These are phyloP conservation scores for Russula foetens DNA, from an alignment of 768 basidiomycete species.

Conservation along the genomic window DNA sequence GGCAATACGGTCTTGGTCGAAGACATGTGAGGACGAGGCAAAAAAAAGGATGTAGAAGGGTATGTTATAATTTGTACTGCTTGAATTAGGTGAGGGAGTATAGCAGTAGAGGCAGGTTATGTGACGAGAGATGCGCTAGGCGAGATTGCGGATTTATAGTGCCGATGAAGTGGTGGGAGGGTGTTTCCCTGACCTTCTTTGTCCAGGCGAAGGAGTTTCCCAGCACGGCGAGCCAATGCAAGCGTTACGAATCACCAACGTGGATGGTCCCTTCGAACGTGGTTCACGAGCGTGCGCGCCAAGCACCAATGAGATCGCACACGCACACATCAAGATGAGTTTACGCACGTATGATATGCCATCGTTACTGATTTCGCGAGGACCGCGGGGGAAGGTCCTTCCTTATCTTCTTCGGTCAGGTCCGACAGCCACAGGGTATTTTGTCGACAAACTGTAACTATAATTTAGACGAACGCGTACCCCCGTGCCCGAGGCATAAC, in stretches of 20 bases:
- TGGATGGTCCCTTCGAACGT: slow-evolving; percentile 14
- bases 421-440: neutral
- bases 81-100: neutral
- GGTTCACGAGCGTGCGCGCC: neutral
- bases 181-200: neutral
- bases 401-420: neutral
- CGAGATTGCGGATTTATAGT: neutral
- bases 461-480: too few relatives aligned
- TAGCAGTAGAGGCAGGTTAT: neutral
- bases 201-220: neutral
- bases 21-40: neutral
- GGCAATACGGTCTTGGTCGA: slow-evolving; percentile 19
- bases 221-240: neutral
- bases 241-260: slow-evolving; percentile 17
- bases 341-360: neutral
- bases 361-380: neutral
- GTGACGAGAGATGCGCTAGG: neutral
- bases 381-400: neutral
- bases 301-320: slow-evolving; percentile 13
- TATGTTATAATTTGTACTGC: neutral
- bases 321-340: neutral
- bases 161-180: neutral
- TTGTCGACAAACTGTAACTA: neutral
- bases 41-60: neutral
- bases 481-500: neutral